Percentiles rank a stretch among this genome's conserved stretches.
These are phyloP conservation scores for Microstegium vimineum DNA, from an alignment of 176 grass and related monocot genomes.

Conservation along the genomic window DNA sequence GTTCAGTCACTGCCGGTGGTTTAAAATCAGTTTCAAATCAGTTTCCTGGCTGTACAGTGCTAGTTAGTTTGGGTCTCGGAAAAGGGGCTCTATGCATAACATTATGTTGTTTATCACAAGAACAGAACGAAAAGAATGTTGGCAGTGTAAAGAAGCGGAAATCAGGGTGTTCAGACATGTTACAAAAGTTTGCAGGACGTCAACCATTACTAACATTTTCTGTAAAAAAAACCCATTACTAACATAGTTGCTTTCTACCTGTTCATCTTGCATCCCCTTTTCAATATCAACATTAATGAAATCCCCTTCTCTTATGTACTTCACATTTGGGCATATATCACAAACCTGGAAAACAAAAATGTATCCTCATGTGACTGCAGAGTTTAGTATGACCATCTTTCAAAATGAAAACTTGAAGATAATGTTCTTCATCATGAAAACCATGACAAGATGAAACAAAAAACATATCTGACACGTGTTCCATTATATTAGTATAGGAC, in stretches of 20 bases:
- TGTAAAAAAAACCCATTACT: too few relatives aligned
- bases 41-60: too few relatives aligned
- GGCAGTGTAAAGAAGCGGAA: background rate
- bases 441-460: background rate
- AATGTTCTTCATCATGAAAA: background rate
- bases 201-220: too few relatives aligned
- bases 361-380: background rate
- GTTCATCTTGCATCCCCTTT: conserved; percentile 93
- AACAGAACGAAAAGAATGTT: background rate
- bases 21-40: too few relatives aligned
- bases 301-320: conserved; percentile 66
- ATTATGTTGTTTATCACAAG: background rate
- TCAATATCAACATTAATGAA: conserved; percentile 89
- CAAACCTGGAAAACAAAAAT: conserved; percentile 51
- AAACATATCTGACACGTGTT: background rate
- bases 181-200: background rate
- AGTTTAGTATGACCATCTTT: background rate
- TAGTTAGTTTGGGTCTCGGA: too few relatives aligned
- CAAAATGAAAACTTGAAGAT: background rate
- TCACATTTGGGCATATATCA: conserved; percentile 84
- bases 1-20: too few relatives aligned
- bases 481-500: background rate
- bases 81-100: too few relatives aligned
- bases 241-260: conserved; percentile 39
- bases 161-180: background rate